phyloP scores from a whole-genome alignment of 805 yeast species.

The Candida boidinii region DNA sequence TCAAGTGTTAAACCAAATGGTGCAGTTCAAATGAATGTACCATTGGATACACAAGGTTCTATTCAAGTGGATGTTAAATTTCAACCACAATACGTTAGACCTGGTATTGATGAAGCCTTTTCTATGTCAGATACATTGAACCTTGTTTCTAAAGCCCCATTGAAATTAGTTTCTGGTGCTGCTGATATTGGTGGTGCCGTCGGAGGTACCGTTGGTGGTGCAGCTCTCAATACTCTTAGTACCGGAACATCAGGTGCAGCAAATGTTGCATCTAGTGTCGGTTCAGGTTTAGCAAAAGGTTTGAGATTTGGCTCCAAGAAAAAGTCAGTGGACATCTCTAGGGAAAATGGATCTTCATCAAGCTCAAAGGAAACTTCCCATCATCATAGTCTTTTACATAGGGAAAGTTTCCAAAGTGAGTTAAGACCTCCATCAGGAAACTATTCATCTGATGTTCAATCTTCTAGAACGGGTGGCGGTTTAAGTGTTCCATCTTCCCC shows the following conservation, averaged over 20 bases:
- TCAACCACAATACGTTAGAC: slow-evolving; percentile 59
- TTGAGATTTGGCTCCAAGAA: too few relatives aligned
- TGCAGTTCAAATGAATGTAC: slow-evolving; percentile 32
- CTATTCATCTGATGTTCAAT: slow-evolving; percentile 25
- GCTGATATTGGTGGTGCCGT: slow-evolving; percentile 30
- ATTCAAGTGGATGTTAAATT: slow-evolving; percentile 47
- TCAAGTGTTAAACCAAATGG: slow-evolving; percentile 37
- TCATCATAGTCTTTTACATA: neutral
- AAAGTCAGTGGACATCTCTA: slow-evolving; percentile 18
- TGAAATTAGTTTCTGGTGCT: slow-evolving; percentile 35
- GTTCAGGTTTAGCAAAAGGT: slow-evolving; percentile 22
- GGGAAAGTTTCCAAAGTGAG: neutral
- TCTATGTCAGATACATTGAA: neutral
- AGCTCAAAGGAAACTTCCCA: neutral
- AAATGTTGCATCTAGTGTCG: slow-evolving; percentile 27
- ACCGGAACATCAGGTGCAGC: slow-evolving; percentile 33
- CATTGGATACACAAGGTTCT: slow-evolving; percentile 58
- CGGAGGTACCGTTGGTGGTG: slow-evolving; percentile 31
- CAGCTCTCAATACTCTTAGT: slow-evolving; percentile 31
- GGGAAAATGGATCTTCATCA: too few relatives aligned
- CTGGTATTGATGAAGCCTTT: slow-evolving; percentile 39
- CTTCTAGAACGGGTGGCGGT: slow-evolving; percentile 24
- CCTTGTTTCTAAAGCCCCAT: slow-evolving; percentile 35
- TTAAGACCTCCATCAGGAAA: slow-evolving; percentile 12
- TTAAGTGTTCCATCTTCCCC: slow-evolving; percentile 1